Base-by-base conservation (phyloP, 2,329 filamentous ascomycete genomes). In the Helotiales sp. region DNA sequence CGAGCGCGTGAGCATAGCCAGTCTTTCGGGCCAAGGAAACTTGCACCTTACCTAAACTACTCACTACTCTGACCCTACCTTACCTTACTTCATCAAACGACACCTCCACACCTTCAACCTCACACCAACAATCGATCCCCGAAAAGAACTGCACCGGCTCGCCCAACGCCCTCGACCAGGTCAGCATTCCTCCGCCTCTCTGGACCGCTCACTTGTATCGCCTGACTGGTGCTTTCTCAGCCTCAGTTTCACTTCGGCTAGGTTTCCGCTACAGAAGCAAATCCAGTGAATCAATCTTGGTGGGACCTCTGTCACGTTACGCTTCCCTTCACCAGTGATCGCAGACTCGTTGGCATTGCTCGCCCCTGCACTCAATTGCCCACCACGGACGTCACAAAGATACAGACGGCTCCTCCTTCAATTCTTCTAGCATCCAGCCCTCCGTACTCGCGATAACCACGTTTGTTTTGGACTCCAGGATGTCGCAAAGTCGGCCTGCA, bases 401-500 rank as follows among this genome's bases (percentile, higher is more conserved):
- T 69, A 64, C 67, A 71, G 60, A 66, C 68, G 60, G 69, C 67
- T 68, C 75, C 71, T 67, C 70, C 72, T 64, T 76, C 75, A 69
- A 74, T 74, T 63, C 74, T 77, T 62, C 75, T 79, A 70, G 77
- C 75, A 70, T 69, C 66, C 67, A 76, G 70, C 63, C 74, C 72
- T 61, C 73, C 72, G 54, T 73, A 72, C 63, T 73, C 71, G 68
- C 73, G 70, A 75, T 77, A 69, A 52, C 62, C 60, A 62, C 54
- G 47, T 58, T n/a, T 59, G 64, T 67, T 68, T 72, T 67, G 70
- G 66, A 60, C 65, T 61, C 63, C 66, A 77, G 68, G 36, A 96
- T 96, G 92, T 92, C 91, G 82, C 88, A 92, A 78, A 95, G 88
- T 80, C 85, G 93, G 81, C 90, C 93, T 76, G 89, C 91, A 82